These are phyloP conservation scores for Podospora anserina DNA, from an alignment of 495 filamentous ascomycete species.

Conservation along the genomic window DNA sequence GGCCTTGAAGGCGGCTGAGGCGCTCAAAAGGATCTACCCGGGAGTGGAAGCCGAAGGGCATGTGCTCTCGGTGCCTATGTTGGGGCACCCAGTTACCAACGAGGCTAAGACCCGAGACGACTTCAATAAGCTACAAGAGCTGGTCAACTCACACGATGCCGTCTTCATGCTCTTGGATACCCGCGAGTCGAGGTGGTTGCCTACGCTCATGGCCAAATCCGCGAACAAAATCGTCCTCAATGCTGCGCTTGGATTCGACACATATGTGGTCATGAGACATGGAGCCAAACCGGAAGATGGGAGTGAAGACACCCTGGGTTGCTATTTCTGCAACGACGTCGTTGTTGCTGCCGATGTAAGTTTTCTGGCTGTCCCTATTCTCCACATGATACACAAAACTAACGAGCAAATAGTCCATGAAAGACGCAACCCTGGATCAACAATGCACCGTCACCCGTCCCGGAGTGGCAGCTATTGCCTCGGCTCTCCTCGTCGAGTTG, in stretches of 20 bases:
- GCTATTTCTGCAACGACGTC: conserved; percentile 98
- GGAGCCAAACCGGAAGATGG: conserved; percentile 57
- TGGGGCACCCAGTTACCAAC: conserved; percentile 80
- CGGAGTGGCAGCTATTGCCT: conserved; percentile 87
- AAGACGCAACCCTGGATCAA: conserved; percentile 91
- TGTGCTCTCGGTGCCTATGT: conserved; percentile 86
- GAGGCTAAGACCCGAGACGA: conserved; percentile 62
- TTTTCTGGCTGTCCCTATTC: conserved; percentile 19
- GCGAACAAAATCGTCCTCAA: conserved; percentile 94
- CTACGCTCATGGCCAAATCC: conserved; percentile 95
- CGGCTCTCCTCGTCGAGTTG: conserved; percentile 86
- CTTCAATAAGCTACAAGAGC: conserved; percentile 66
- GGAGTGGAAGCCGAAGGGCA: conserved; percentile 78
- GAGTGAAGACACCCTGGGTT: conserved; percentile 67
- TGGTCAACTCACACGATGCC: conserved; percentile 85
- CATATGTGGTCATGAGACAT: conserved; percentile 95
- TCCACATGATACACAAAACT: conserved; percentile 36
- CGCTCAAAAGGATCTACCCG: conserved; percentile 82
- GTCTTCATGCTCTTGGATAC: conserved; percentile 97
- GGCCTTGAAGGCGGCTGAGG: conserved; percentile 75
- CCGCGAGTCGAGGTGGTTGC: conserved; percentile 89
- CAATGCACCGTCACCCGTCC: conserved; percentile 97
- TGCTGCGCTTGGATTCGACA: conserved; percentile 92
- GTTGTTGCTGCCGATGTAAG: conserved; percentile 91
- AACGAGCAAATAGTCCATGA: conserved; percentile 66